Evolutionary conservation across 2,329 filamentous ascomycete species (phyloP), one percentile per base, ranked within the genome.

Genomic region (Emergomyces orientalis): DNA sequence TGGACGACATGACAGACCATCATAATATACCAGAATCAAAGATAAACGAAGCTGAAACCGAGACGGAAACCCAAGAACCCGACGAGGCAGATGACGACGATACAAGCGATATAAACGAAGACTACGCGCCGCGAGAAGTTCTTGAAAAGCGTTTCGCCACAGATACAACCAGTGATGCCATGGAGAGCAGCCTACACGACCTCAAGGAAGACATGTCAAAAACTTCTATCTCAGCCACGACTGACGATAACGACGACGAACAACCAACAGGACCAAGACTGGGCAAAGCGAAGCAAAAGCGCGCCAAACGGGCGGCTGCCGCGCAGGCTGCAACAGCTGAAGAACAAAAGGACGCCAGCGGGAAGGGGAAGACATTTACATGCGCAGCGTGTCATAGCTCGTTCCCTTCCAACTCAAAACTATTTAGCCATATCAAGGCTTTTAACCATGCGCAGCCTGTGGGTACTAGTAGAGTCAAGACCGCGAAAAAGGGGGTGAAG

Each of bases 341-440:
- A 47, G 60, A 43, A 19, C 13, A 68, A 25, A 37, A 66, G 22
- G 51, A 63, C 5, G 2, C 2, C 37, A 14, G 6, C 13, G n/a
- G 43, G 27, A 34, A 34, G 19, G 55, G 34, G 25, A 58, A 59
- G 8, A 67, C 85, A 37, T 83, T 90, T 61, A 87, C 87, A 69
- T 97, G 94, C 72, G 83, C 88, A 2, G 84, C 86, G 4, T 97
- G 94, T 75, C 83, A 86, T 67, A 90, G 89, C 67, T 82, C 77
- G 0, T 99, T 97, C 77, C 85, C 83, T 0, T 90, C 88, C 1
- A 87, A 86, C 67, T 88, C 84, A 6, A 86, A 85, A 67, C 75
- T 95, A 22, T 93, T 93, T 72, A 79, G 83, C 60, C 91, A 95
- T 73, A 81, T 94, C 63, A 84, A 85, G 65, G 82, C 86, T 11